phyloP scores from a whole-genome alignment of 176 grass and related monocot genomes.

The Tillandsia leiboldiana region DNA sequence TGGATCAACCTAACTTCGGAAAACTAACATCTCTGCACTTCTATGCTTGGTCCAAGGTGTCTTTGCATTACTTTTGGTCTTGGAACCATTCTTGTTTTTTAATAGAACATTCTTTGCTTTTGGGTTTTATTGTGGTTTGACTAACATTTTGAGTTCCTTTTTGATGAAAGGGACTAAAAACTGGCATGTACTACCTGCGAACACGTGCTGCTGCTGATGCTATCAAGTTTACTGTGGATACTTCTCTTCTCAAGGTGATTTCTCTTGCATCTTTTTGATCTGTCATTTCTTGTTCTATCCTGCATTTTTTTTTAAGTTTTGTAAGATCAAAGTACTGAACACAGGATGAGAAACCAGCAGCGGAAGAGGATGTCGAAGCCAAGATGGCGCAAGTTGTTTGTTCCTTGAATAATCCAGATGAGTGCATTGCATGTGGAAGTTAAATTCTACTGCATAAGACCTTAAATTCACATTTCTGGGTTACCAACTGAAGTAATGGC shows the following conservation, averaged over 20 bases:
- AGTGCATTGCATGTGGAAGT: slow-evolving; percentile 85
- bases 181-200: slow-evolving; percentile 97
- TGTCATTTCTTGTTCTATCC: not conserved
- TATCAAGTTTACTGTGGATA: slow-evolving; percentile 96
- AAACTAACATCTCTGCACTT: slow-evolving; percentile 95
- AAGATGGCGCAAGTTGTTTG: slow-evolving; percentile 97
- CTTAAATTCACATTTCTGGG: too few relatives aligned
- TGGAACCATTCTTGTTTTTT: slow-evolving; percentile 8
- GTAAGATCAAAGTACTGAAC: not conserved
- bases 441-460: slow-evolving; percentile 21
- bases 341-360: slow-evolving; percentile 32
- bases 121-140: not conserved
- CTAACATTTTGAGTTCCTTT: not conserved
- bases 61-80: not conserved
- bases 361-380: slow-evolving; percentile 53
- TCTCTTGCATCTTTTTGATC: not conserved
- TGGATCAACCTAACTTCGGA: slow-evolving; percentile 93
- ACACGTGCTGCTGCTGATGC: slow-evolving; percentile 87
- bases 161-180: slow-evolving; percentile 78
- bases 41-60: slow-evolving; percentile 96
- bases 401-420: slow-evolving; percentile 86
- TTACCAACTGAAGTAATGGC: too few relatives aligned
- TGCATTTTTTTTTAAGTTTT: not conserved
- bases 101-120: not conserved
- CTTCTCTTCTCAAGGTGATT: slow-evolving; percentile 47